Evolutionary conservation across 306 rosid species (phyloP).

Genomic region (Quercus variabilis): DNA sequence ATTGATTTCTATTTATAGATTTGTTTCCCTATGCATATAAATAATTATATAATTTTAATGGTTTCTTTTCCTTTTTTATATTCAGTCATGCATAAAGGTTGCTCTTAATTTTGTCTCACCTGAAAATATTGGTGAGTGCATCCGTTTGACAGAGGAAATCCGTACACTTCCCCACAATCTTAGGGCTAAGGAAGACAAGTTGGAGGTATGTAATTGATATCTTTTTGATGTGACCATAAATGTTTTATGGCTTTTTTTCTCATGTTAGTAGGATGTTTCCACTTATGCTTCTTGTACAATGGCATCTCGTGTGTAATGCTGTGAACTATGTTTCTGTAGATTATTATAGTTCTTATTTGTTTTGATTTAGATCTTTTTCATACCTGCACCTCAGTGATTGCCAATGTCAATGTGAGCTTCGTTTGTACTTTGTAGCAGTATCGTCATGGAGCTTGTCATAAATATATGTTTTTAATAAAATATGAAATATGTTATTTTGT

Average conservation of each 20-base stretch:
- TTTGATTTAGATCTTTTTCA: not conserved
- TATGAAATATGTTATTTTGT: not conserved
- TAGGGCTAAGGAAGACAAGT: conserved; percentile 63
- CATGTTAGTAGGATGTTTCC: not conserved
- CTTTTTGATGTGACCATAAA: not conserved
- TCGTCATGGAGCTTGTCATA: not conserved
- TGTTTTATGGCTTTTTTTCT: not conserved
- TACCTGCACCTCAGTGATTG: not conserved
- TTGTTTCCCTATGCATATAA: not conserved
- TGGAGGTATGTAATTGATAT: conserved; percentile 49
- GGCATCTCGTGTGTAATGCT: not conserved
- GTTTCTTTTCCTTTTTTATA: not conserved
- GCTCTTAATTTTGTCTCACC: conserved; percentile 89
- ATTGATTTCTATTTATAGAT: not conserved
- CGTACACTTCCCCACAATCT: conserved; percentile 72
- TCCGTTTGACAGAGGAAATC: conserved; percentile 70
- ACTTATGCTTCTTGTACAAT: not conserved
- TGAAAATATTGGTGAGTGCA: conserved; percentile 73
- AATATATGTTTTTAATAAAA: not conserved
- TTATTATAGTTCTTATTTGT: not conserved
- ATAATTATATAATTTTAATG: not conserved
- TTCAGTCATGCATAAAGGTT: conserved; percentile 86
- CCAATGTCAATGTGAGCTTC: not conserved
- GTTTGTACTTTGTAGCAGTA: not conserved
- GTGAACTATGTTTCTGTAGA: not conserved